phyloP scores from a whole-genome alignment of 1,284 basidiomycete species.

The Cutaneotrichosporon curvatum region DNA sequence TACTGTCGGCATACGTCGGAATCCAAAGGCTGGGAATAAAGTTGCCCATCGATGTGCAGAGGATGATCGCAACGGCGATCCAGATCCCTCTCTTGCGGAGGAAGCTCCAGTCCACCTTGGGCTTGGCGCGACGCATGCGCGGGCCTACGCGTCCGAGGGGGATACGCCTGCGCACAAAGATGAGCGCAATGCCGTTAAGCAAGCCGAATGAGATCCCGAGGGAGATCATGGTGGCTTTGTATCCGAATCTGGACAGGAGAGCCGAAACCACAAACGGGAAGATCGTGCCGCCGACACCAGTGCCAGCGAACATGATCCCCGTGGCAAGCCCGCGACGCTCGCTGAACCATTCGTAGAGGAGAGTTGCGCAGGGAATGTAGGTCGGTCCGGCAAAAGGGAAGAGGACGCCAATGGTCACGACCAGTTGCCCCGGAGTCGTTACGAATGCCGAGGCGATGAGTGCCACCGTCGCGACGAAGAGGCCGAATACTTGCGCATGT shows the following conservation, averaged over 20 bases:
- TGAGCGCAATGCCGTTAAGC: slow-evolving; percentile 28
- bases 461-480: slow-evolving; percentile 21
- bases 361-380: slow-evolving; percentile 42
- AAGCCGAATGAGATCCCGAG: slow-evolving; percentile 34
- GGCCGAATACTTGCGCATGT: slow-evolving; percentile 25
- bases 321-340: slow-evolving; percentile 38
- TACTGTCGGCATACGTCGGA: slow-evolving; percentile 38
- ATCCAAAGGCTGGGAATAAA: slow-evolving; percentile 44
- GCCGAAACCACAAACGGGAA: slow-evolving; percentile 40
- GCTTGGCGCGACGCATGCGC: not conserved
- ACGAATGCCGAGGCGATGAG: slow-evolving; percentile 39
- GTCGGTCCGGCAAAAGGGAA: slow-evolving; percentile 40
- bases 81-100: slow-evolving; percentile 24
- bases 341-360: slow-evolving; percentile 45
- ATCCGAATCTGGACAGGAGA: slow-evolving; percentile 39
- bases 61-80: slow-evolving; percentile 32
- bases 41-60: slow-evolving; percentile 40
- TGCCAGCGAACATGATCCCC: slow-evolving; percentile 43
- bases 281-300: slow-evolving; percentile 40
- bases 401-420: slow-evolving; percentile 38
- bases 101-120: slow-evolving; percentile 25
- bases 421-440: slow-evolving; percentile 41
- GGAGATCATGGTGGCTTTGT: slow-evolving; percentile 40
- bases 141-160: slow-evolving; percentile 18
- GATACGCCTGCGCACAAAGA: slow-evolving; percentile 40